These are phyloP conservation scores for Diaporthe aspalathi DNA, from an alignment of 2,329 filamentous ascomycete species.

Conservation along the genomic window DNA sequence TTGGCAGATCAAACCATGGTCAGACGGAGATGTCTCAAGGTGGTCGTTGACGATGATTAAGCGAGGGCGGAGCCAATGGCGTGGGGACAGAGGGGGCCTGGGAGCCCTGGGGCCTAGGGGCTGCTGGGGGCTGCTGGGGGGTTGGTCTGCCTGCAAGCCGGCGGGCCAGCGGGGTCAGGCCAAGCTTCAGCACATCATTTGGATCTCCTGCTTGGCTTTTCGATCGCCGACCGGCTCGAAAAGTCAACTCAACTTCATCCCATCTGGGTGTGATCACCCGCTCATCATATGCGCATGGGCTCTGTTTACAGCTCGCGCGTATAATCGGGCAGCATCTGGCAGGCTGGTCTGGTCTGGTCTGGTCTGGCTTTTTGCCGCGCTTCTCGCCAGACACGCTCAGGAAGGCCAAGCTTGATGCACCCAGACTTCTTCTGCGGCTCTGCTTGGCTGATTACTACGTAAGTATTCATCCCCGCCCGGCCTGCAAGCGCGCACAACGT, in stretches of 20 bases:
- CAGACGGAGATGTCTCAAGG: constrained; percentile 20
- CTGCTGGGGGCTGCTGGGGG: no score
- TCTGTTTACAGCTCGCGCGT: constrained; percentile 10
- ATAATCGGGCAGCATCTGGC: neutral
- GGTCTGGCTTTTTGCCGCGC: constrained; percentile 11
- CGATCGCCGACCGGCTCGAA: neutral
- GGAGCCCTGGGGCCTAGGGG: constrained; percentile 6
- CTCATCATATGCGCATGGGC: constrained; percentile 8
- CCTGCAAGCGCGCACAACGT: constrained; percentile 15
- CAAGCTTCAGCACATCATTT: constrained; percentile 28
- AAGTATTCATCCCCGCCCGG: neutral
- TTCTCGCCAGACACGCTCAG: constrained; percentile 3
- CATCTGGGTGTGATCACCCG: constrained; percentile 21
- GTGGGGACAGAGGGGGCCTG: neutral
- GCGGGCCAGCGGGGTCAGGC: neutral
- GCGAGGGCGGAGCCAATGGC: constrained; percentile 24
- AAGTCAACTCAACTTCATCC: constrained; percentile 26
- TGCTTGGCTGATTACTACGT: no score
- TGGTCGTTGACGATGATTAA: constrained; percentile 23
- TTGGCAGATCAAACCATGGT: constrained; percentile 31
- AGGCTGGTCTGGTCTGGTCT: no score
- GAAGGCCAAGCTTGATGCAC: constrained; percentile 26
- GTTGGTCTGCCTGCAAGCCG: no score
- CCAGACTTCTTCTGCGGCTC: constrained; percentile 17
- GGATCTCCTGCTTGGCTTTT: constrained; percentile 20